Conservation (phyloP, 345 rosid species). For the Pugionium cornutum region DNA sequence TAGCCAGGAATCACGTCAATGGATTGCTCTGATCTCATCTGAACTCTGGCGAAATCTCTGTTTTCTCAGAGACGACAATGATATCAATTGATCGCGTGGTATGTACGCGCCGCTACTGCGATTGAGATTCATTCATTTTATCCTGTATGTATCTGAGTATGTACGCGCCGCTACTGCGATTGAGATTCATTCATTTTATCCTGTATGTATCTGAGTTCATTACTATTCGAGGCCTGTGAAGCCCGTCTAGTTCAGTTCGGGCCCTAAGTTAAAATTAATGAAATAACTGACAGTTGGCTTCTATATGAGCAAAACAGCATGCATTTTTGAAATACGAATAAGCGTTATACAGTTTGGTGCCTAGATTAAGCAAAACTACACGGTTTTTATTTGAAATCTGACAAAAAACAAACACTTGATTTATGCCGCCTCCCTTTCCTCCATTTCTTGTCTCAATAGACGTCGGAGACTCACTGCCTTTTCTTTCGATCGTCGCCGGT, state of each 20-base stretch:
- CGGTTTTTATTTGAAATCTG: conserved; percentile 22
- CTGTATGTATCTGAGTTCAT: neutral
- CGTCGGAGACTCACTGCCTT: conserved; percentile 35
- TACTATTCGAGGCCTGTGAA: neutral
- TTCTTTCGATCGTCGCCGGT: neutral
- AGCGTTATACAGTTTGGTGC: neutral
- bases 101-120: neutral
- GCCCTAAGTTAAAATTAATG: neutral
- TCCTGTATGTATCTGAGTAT: too few species aligned
- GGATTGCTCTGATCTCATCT: conserved; percentile 48
- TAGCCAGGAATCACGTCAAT: conserved; percentile 60
- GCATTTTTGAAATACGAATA: neutral
- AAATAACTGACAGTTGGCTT: conserved; percentile 24
- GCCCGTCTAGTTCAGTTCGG: conserved; percentile 3
- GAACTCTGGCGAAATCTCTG: neutral
- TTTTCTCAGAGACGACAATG: neutral
- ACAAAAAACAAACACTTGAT: conserved; percentile 18
- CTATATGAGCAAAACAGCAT: neutral
- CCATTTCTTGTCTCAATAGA: conserved; percentile 10
- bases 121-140: neutral
- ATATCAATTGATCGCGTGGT: neutral
- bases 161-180: neutral
- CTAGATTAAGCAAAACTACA: conserved; percentile 11
- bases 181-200: neutral
- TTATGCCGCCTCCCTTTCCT: conserved; percentile 14